Percentiles rank a stretch among this genome's conserved stretches.
These are phyloP conservation scores for Microcos paniculata DNA, from an alignment of 345 rosid species.

Conservation along the genomic window DNA sequence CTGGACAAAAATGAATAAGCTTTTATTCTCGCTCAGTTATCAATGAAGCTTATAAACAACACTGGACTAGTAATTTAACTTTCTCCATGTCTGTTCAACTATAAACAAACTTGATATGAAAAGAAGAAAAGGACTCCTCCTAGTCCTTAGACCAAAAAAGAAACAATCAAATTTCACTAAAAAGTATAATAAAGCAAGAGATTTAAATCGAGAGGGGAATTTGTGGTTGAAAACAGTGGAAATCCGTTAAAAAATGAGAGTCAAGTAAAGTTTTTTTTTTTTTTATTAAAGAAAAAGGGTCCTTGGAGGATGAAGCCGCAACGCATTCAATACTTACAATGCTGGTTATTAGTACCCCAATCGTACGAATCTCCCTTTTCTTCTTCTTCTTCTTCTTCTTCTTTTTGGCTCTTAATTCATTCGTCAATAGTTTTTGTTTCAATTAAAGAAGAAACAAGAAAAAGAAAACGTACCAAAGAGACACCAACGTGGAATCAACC, in stretches of 20 bases:
- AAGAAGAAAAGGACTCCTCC: not conserved
- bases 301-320: slow-evolving; percentile 19
- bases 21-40: not conserved
- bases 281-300: too few relatives aligned
- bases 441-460: not conserved
- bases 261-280: slow-evolving; percentile 12
- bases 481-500: not conserved
- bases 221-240: slow-evolving; percentile 18
- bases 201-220: not conserved
- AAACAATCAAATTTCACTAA: too few relatives aligned
- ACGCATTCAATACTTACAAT: slow-evolving; percentile 34
- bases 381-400: not conserved
- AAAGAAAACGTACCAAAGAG: not conserved
- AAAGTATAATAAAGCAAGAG: not conserved
- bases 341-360: slow-evolving; percentile 25
- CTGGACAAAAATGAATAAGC: slow-evolving; percentile 1
- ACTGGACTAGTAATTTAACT: not conserved
- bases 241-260: slow-evolving; percentile 22
- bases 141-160: not conserved
- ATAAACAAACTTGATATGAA: not conserved
- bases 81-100: not conserved
- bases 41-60: not conserved
- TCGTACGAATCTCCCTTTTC: slow-evolving; percentile 36
- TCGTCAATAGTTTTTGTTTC: not conserved
- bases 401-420: not conserved